phyloP scores from a whole-genome alignment of 164 flowering plant genomes.

The Protea cynaroides region DNA sequence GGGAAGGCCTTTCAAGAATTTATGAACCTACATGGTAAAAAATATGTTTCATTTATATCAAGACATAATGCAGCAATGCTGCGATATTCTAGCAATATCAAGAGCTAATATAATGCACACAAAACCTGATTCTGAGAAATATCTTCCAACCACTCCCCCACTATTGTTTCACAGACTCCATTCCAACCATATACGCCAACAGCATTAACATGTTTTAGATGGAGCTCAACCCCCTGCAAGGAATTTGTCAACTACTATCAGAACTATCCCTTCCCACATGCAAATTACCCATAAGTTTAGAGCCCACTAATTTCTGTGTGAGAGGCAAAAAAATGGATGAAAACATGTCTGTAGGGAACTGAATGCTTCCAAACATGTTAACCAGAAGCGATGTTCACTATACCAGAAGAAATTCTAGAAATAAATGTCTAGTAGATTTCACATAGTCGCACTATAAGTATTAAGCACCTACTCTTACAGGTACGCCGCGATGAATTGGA shows the following conservation, averaged over 20 bases:
- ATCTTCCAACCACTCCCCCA: constrained; percentile 97
- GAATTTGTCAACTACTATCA: constrained; percentile 10
- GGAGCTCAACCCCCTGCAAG: constrained; percentile 82
- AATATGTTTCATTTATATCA: background rate
- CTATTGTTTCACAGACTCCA: constrained; percentile 68
- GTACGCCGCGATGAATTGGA: no score
- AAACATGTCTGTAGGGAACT: no score
- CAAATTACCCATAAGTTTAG: background rate
- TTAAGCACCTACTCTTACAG: no score
- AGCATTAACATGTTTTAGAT: constrained; percentile 86
- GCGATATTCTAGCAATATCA: background rate
- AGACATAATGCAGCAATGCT: no score
- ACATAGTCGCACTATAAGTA: no score
- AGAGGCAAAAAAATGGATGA: no score
- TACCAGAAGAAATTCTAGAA: no score
- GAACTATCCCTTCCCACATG: background rate
- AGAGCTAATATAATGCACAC: background rate
- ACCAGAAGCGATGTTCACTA: no score
- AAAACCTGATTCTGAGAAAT: constrained; percentile 92
- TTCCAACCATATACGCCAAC: constrained; percentile 88
- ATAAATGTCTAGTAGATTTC: no score
- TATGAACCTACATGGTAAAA: constrained; percentile 45
- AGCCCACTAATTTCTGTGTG: background rate
- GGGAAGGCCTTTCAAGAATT: constrained; percentile 77
- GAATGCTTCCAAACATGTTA: no score